Base-by-base conservation (phyloP, 2,329 filamentous ascomycete genomes). In the Nothophoma quercina region DNA sequence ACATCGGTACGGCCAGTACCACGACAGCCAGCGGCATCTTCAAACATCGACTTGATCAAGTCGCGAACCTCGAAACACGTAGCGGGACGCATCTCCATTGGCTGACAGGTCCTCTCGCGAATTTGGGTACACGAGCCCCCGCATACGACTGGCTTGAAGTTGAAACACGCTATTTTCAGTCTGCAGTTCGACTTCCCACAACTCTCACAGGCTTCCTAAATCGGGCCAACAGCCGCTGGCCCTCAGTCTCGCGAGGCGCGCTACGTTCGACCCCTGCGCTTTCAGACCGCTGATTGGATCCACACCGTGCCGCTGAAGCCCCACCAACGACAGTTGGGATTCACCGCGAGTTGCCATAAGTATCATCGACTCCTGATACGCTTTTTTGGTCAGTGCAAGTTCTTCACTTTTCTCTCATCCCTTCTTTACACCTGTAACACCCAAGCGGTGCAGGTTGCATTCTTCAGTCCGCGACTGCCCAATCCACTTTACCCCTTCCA, bases 131-230 rank as follows among this genome's bases (percentile, higher is more conserved):
- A 47, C 50, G 39, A 48, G 50, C 43, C 50, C 43, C 43, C 50
- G 50, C 50, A 53, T 35, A 43, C 43, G 38, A 53, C 43, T 53
- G 50, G 50, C 50, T 53, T 26, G 32, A 43, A 44, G 50, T 67
- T 74, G 71, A 74, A 74, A 74, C 71, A 67, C 68, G 62, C 67
- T 53, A 53, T 53, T 53, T 53, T 65, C 69, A 60, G 64, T 68
- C 59, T 64, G 65, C 58, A 59, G 40, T 55, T 62, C 64, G 65
- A 65, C 60, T 63, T 59, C 61, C 60, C 67, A 61, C 60, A 62
- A 59, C 66, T 59, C 56, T 59, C 56, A 47, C 60, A 44, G 42
- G 50, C 38, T 48, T 53, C 43, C 63, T 56, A 56, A 61, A 65
- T 64, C 58, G 55, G 62, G 67, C 70, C 68, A 67, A 65, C 67